Evolutionary conservation across 164 flowering plant species (phyloP), one percentile per base, ranked within the genome.

Genomic region (Paratinospora sagittata): DNA sequence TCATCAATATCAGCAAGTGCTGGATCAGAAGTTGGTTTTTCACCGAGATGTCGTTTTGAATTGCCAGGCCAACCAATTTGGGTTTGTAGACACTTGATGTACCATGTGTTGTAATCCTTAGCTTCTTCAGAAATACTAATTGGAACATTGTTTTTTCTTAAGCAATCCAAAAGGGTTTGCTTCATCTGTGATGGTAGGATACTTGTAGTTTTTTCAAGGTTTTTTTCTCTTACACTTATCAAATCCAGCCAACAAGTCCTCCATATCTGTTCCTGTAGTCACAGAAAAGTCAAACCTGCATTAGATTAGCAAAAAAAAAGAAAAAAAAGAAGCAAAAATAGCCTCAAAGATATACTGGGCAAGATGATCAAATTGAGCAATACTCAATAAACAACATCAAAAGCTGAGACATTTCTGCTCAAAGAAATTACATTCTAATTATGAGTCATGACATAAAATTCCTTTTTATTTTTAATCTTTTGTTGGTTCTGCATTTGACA

Each of bases 261-360:
- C 88, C 86, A 85, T 37, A 85, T 65, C 37, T 79, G 70, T 63
- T 86, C 82, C 96, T 89, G 88, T 77, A 83, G 24, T 63, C 62
- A 67, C 43, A 52, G 9, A 52, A 52, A 52, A 52, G n/a, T n/a
- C n/a, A n/a, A 52, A 19, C 16, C 58, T 52, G 16, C 58, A 52
- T 52, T 16, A 52, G 58, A 16, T 52, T 16, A 72, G 16, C 30
- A 43, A 21, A 7, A 23, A 66, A 63, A 1, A 30, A 30, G 2
- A 1, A 30, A 30, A 2, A 30, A 30, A 39, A 39, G 10, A 39
- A 39, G n/a, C 21, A 19, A 11, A 52, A 16, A 52, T 19, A 52
- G n/a, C n/a, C n/a, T 30, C 34, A 30, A 30, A 30, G 34, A 30
- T 30, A 30, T 52, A 52, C n/a, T 17, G 6, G n/a, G 58, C 58